phyloP scores from a whole-genome alignment of 768 basidiomycete species.

The Neoboletus brunneissimus region DNA sequence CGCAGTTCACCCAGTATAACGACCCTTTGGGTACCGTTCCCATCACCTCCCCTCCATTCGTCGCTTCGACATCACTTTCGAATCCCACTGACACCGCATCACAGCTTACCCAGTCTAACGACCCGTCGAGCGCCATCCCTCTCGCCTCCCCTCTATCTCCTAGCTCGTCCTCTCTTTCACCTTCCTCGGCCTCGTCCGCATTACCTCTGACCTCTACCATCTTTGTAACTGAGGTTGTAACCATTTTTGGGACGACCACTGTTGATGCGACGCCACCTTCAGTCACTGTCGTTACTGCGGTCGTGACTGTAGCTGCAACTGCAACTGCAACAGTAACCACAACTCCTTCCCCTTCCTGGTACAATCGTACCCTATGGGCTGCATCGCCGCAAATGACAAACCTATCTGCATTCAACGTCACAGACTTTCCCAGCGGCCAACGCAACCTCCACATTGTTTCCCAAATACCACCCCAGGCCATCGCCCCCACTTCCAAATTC shows the following conservation, averaged over 20 bases:
- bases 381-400: conserved; percentile 54
- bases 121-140: neutral
- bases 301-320: conserved; percentile 4
- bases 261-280: neutral
- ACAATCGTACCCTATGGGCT: conserved; percentile 41
- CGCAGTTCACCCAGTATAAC: neutral
- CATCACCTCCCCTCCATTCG: neutral
- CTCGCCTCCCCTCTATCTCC: neutral
- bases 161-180: neutral
- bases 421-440: conserved; percentile 51
- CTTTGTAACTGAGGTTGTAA: conserved; percentile 11
- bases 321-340: neutral
- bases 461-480: conserved; percentile 41
- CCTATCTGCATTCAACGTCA: conserved; percentile 57
- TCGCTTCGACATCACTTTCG: neutral
- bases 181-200: neutral
- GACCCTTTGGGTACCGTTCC: neutral
- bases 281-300: conserved; percentile 6
- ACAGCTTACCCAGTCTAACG: neutral
- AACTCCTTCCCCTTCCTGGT: conserved; percentile 11
- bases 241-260: conserved; percentile 10
- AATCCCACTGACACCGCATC: neutral
- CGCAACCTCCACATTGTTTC: conserved; percentile 56
- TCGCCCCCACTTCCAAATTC: conserved; percentile 18
- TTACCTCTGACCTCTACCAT: neutral